A percentile compares a stretch with the other conserved stretches of the same genome.
Conservation (phyloP, 176 grass and related monocot genomes). For the Lolium multiflorum region DNA sequence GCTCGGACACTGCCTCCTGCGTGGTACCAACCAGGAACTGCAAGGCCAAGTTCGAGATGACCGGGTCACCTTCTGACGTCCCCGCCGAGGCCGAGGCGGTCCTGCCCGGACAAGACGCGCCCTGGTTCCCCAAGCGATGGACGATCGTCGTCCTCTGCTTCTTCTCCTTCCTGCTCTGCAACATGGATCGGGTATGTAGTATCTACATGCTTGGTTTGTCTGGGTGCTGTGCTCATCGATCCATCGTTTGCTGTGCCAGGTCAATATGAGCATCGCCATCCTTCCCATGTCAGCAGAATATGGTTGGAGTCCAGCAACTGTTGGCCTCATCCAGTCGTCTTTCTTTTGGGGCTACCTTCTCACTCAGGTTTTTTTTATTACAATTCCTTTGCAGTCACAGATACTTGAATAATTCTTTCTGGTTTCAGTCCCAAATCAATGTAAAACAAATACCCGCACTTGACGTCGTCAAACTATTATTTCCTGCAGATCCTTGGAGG, state of each 20-base stretch:
- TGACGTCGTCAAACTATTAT: conserved; percentile 15
- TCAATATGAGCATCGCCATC: conserved; percentile 99
- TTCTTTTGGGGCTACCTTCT: conserved; percentile 99
- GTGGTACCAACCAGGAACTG: conserved; percentile 55
- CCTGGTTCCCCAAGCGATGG: conserved; percentile 91
- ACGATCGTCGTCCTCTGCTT: conserved; percentile 83
- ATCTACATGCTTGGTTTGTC: too few relatives aligned
- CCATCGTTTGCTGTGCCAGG: conserved; percentile 49
- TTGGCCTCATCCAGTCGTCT: conserved; percentile 95
- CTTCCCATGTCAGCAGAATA: conserved; percentile 92
- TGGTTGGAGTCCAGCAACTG: conserved; percentile 85
- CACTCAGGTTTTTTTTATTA: conserved; percentile 63
- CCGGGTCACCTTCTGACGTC: conserved; percentile 59
- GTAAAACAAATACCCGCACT: background rate
- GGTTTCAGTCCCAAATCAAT: too few relatives aligned
- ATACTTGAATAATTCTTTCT: too few relatives aligned
- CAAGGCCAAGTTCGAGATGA: conserved; percentile 71
- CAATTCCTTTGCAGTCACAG: too few relatives aligned
- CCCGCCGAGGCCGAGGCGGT: conserved; percentile 48
- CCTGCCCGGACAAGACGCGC: conserved; percentile 46
- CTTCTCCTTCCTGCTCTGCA: conserved; percentile 92
- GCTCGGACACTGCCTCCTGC: conserved; percentile 29
- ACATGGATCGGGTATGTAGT: conserved; percentile 81
- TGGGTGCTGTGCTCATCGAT: conserved; percentile 36
- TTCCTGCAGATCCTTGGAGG: conserved; percentile 84